Evolutionary conservation across 2,329 filamentous ascomycete genomes (phyloP), one percentile per base, ranked within the genome.

Genomic region (Colletotrichum cuscutae): DNA sequence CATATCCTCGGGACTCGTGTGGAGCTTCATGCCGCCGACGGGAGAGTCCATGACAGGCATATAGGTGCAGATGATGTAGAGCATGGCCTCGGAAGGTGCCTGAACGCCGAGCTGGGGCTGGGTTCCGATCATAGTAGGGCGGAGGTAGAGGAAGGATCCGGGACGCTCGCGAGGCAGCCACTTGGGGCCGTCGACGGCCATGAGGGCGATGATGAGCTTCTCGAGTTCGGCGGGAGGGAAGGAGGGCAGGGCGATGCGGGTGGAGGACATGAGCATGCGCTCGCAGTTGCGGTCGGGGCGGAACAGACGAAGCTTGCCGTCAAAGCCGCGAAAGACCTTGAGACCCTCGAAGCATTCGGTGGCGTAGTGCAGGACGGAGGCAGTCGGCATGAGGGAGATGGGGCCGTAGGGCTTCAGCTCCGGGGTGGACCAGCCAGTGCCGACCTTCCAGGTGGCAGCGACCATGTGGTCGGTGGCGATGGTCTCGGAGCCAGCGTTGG

Each of bases 401-500:
- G 94, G 92, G 0, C 93, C 93, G 82, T 94, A 97, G 30, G 94
- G 93, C 80, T 90, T 89, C 71, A 97, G 88, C 77, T 92, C 88
- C 1, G 95, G 95, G 1, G 89, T 86, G 49, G 88, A 87, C 95
- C 95, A 97, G 77, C 95, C 95, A 24, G 83, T 80, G 56, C 84
- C 80, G 26, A 82, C 83, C 42, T 87, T 90, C 94, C 95, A 97
- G 66, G 85, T 84, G 24, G 87, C 92, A 64, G 91, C 92, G 78
- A 97, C 87, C 95, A 98, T 97, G 87, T 98, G 95, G 86, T 98
- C 95, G 75, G 94, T 95, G 86, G 88, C 89, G 79, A 90, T 84
- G 75, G 87, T 89, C 80, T 88, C 86, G 73, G 78, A 76, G 76
- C 85, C 87, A 63, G 86, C 69, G 76, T 83, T 84, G 77, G 87